Base-by-base conservation (phyloP, 2,329 filamentous ascomycete species). In the Penicillium fuscoglaucum region DNA sequence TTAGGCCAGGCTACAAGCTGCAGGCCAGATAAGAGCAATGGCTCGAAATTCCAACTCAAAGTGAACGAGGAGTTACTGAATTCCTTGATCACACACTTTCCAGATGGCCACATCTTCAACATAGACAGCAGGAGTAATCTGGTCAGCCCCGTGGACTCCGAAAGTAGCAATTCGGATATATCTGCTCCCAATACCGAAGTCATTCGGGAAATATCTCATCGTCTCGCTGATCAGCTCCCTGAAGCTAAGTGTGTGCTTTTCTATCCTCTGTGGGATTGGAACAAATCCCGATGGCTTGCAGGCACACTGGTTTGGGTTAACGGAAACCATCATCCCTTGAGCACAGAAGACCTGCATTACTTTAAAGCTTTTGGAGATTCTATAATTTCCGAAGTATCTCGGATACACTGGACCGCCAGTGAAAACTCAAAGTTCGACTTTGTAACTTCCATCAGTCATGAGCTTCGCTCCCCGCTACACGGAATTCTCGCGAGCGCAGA, bases 341-440 rank as follows among this genome's bases (percentile, higher is more conserved):
- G 58, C 1, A 44, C 55, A 2, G 64, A 71, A 21, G 74, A 76
- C 31, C 62, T 76, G 24, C 60, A 67, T 31, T 77, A 75, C 41
- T 61, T 76, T 49, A 73, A 68, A 44, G 66, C 70, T 0, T 77
- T 76, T 48, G 69, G 69, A 3, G 70, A 74, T 51, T 65, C 70
- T 0, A 68, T 77, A 4, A 68, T 74, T 8, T 71, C 73, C 1
- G 72, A 75, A 43, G 68, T 74, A 17, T 68, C 70, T 13, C 68
- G 73, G 12, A 61, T 73, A 13, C 67, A 75, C n/a, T 72, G 71
- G 59, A 66, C 54, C 4, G 62, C 69, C 2, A 69, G 68, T 1
- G 79, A 82, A 39, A 76, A 76, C 52, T 76, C 79, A 10, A 84
- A 84, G 58, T 77, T 77, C 0, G 80, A 82, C 13, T 82, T 84